These are phyloP conservation scores for Paramecium primaurelia DNA, from an alignment of 73 alveolate genomes.

Conservation along the genomic window DNA sequence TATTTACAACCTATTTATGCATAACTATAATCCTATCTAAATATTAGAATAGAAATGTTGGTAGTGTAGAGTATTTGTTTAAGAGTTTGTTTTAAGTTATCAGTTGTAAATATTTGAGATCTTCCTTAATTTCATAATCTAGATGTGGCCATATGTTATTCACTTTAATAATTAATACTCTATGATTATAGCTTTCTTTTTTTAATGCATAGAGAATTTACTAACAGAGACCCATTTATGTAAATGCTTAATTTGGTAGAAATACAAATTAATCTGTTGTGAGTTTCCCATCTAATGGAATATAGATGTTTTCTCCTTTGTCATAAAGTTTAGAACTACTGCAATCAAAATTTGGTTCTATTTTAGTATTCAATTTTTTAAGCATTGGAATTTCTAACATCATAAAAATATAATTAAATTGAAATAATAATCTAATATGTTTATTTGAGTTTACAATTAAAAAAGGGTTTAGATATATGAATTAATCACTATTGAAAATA, in stretches of 20 bases:
- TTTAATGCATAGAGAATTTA: background rate
- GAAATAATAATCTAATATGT: no score
- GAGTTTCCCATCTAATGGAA: background rate
- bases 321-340: background rate
- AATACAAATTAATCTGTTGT: background rate
- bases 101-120: background rate
- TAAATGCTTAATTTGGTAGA: background rate
- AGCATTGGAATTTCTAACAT: background rate
- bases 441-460: no score
- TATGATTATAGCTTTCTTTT: background rate
- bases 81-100: background rate
- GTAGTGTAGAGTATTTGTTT: background rate
- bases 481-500: no score
- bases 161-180: background rate
- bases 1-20: background rate
- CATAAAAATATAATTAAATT: background rate
- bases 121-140: background rate
- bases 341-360: background rate
- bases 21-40: background rate
- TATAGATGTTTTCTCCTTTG: background rate
- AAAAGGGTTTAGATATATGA: no score
- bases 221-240: background rate
- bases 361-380: background rate
- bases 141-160: background rate
- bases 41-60: background rate